Evolutionary conservation across 257 asterid genomes (phyloP), one percentile per base, ranked within the genome.

Genomic region (Solanum pennellii): DNA sequence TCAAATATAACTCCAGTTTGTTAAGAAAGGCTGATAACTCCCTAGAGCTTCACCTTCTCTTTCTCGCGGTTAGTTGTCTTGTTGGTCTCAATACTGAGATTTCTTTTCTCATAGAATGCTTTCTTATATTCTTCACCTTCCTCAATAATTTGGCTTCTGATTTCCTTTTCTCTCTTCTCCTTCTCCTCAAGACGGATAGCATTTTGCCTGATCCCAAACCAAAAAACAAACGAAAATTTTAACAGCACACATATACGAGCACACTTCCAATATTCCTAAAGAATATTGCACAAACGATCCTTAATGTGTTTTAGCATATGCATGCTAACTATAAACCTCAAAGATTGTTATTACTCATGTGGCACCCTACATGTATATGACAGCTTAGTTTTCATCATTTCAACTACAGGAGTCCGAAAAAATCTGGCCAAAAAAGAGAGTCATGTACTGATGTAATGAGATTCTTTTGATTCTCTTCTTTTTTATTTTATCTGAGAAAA

Each of bases 161-260:
- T 49, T 89, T 94, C 96, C 87, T 94, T 95, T 91, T 97, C 99
- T 92, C 35, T 87, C 93, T 94, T 95, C 93, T 97, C 99, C 92
- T 97, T 97, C 96, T 95, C 99, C 92, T 95, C 99, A 74, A 95
- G 98, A 37, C 98, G 93, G 88, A 94, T 95, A 56, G 98, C 90
- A 88, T 97, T 97, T 89, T 84, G 94, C 94, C 99, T 97, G 94
- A 90, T 29, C 62, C 82, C 60, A 87, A 85, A 83, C 76, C 65
- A 87, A 83, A 75, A 86, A 73, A 73, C 69, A 27, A 25, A 72
- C 10, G 68, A 37, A 71, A 35, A 60, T 16, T 5, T 21, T 82
- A 86, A 44, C 42, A 27, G 9, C 29, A 7, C 62, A 18, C 16
- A 37, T 13, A 86, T 56, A 75, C 31, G 11, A 45, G 62, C n/a